These are phyloP conservation scores for Aspergillus saccharolyticus DNA, from an alignment of 495 filamentous ascomycete genomes.

Conservation along the genomic window DNA sequence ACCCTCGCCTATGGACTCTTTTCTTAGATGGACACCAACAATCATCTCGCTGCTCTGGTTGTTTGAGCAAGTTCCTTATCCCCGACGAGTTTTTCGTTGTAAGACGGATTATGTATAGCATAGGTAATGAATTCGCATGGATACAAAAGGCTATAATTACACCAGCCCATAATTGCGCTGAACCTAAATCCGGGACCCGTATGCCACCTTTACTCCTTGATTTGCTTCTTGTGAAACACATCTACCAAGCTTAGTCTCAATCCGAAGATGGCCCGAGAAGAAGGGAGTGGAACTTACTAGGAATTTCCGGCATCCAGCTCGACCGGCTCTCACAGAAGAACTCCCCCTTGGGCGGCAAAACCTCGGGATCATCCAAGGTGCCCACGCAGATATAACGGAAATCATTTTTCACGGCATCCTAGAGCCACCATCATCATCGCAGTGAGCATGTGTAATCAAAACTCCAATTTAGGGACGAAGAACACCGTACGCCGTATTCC, in stretches of 20 bases:
- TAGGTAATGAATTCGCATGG: not conserved
- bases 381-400: conserved; percentile 62
- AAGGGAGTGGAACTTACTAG: conserved; percentile 34
- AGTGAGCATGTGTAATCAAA: conserved; percentile 3
- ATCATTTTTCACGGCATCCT: conserved; percentile 51
- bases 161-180: too few relatives aligned
- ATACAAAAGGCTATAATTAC: not conserved
- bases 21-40: conserved; percentile 38
- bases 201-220: conserved; percentile 43
- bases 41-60: conserved; percentile 34
- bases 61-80: conserved; percentile 23
- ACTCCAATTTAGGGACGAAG: not conserved
- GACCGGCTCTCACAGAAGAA: conserved; percentile 58
- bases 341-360: conserved; percentile 61
- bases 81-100: conserved; percentile 28
- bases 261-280: not conserved
- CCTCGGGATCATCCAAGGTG: conserved; percentile 57
- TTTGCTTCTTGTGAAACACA: conserved; percentile 56
- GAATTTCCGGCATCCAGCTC: conserved; percentile 61
- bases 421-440: not conserved
- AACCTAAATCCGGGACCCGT: too few relatives aligned
- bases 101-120: conserved; percentile 5
- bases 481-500: conserved; percentile 53
- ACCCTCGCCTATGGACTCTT: conserved; percentile 34
- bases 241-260: conserved; percentile 26